Evolutionary conservation across 179 eudicot species (phyloP), one percentile per base, ranked within the genome.

Genomic region (Actinidia chinensis): DNA sequence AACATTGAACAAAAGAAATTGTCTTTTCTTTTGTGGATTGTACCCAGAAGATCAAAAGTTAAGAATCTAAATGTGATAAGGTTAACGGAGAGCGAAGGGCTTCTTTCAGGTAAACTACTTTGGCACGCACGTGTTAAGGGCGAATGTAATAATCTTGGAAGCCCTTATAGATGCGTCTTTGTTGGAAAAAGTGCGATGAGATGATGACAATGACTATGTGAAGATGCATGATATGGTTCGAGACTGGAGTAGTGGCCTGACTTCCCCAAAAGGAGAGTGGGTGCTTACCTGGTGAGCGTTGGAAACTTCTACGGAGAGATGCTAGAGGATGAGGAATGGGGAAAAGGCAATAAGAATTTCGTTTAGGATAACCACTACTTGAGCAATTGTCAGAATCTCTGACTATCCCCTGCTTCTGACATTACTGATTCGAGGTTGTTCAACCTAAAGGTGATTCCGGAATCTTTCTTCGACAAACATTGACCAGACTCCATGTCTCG

Each of bases 31-130:
- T 10, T 71, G 75, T 51, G 59, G 43, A 15, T 28, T 71, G 44
- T 71, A 23, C 79, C 76, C 61, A 50, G 63, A 76, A 46, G 81
- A 69, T 46, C 40, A 74, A 23, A 56, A 76, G 54, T 84, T 20
- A 72, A 76, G 8, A 52, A 6, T 52, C 74, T 73, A 25, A 23
- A 0, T n/a, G 52, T 82, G 83, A 82, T 82, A 6, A n/a, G 78
- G 67, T 1, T 51, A 71, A 5, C 48, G 74, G 58, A 71, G 33
- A 71, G 43, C 74, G 5, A 58, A 71, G 59, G 74, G 36, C 14
- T 71, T 47, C 40, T 71, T 51, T 12, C 40, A 4, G 1, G 75
- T 6, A 14, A 33, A 9, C 54, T 10, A 50, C 58, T 71, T 54
- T 71, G 18, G 46, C 12, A 33, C 44, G 75, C 75, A 44, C 61